A percentile compares a stretch with the other conserved stretches of the same genome.
Evolutionary conservation across 768 basidiomycete species (phyloP).

Genomic region (Tylopilus felleus): DNA sequence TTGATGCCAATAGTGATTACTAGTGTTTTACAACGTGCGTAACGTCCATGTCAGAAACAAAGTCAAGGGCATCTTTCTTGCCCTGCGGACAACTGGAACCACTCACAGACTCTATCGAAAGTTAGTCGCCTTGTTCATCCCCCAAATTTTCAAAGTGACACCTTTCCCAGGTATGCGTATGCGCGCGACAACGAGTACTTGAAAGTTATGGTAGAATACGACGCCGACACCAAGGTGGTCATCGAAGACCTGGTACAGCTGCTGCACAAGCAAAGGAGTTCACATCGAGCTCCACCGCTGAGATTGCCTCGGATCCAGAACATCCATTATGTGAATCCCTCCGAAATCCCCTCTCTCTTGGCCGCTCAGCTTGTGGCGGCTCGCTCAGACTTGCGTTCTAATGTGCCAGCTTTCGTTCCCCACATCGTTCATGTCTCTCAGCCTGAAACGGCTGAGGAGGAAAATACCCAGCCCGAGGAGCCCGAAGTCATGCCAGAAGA

Average conservation of each 20-base stretch:
- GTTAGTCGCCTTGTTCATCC: not conserved
- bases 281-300: not conserved
- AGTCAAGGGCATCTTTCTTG: conserved; percentile 6
- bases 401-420: conserved; percentile 20
- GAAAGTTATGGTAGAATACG: conserved; percentile 12
- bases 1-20: not conserved
- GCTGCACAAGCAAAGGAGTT: no score
- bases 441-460: not conserved
- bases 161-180: not conserved
- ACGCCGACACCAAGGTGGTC: no score
- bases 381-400: conserved; percentile 12
- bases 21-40: conserved; percentile 29
- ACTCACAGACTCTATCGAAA: conserved; percentile 10
- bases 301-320: conserved; percentile 24
- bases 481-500: not conserved
- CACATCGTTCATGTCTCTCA: not conserved
- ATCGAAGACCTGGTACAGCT: no score
- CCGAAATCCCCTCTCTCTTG: conserved; percentile 32
- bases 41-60: not conserved
- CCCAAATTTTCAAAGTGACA: not conserved
- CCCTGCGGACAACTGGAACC: conserved; percentile 1
- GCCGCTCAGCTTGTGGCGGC: conserved; percentile 12
- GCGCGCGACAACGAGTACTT: no score
- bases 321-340: conserved; percentile 28
- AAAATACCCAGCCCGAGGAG: not conserved